Evolutionary conservation across 352 stramenopile species (phyloP).

Genomic region (Pythium folliculosum): DNA sequence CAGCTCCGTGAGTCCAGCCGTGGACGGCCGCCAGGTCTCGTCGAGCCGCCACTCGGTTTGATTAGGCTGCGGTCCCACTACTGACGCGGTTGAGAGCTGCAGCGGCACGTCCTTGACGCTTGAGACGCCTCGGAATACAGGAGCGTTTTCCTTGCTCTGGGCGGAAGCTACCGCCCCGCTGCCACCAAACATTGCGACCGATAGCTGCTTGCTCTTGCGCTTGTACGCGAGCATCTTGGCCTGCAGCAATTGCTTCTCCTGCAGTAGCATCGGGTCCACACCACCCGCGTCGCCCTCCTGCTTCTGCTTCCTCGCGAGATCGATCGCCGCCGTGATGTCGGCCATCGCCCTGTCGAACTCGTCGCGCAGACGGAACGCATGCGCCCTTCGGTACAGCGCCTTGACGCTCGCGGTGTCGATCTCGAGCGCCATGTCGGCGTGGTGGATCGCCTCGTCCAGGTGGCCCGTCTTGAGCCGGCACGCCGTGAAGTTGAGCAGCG

Average conservation of each 20-base stretch:
- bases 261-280: conserved; percentile 40
- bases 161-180: not conserved
- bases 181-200: conserved; percentile 66
- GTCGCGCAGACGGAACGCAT: conserved; percentile 64
- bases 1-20: conserved; percentile 40
- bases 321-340: conserved; percentile 50
- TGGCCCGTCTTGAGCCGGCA: conserved; percentile 76
- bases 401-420: conserved; percentile 62
- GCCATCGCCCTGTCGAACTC: conserved; percentile 61
- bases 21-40: conserved; percentile 51
- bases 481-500: conserved; percentile 76
- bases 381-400: conserved; percentile 66
- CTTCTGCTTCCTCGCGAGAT: conserved; percentile 8
- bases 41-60: conserved; percentile 13
- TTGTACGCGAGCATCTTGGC: conserved; percentile 79
- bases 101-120: conserved; percentile 21
- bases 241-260: conserved; percentile 62
- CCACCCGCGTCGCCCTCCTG: not conserved
- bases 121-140: not conserved
- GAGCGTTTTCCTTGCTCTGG: not conserved
- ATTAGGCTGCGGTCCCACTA: not conserved
- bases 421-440: conserved; percentile 57
- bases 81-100: not conserved
- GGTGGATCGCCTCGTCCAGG: conserved; percentile 69
- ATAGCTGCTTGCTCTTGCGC: conserved; percentile 60